phyloP scores from a whole-genome alignment of 1,284 basidiomycete species.

The Amylostereum chailletii region DNA sequence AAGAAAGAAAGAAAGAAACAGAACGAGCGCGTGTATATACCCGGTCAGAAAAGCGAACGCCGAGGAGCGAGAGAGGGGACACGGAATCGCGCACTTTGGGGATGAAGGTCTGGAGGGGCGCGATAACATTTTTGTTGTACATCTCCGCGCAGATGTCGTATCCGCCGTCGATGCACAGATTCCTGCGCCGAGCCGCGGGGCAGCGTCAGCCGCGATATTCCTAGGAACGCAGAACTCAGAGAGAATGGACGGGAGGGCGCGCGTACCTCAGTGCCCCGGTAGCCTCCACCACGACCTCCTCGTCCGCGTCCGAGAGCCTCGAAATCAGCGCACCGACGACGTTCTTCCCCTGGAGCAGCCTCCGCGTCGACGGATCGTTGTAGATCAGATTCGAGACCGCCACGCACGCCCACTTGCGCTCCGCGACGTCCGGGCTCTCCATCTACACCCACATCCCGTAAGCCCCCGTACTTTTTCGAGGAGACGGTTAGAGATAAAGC shows the following conservation, averaged over 20 bases:
- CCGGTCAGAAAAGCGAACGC: too few relatives aligned
- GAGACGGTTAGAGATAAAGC: background rate
- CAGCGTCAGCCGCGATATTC: background rate
- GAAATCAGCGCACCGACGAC: slow-evolving; percentile 82
- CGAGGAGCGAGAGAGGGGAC: background rate
- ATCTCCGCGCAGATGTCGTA: slow-evolving; percentile 92
- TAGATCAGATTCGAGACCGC: slow-evolving; percentile 87
- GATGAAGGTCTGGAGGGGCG: slow-evolving; percentile 64
- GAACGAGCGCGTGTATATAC: too few relatives aligned
- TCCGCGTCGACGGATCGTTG: slow-evolving; percentile 79
- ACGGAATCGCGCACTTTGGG: slow-evolving; percentile 47
- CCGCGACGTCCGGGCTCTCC: slow-evolving; percentile 63
- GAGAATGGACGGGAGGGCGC: background rate
- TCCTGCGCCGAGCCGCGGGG: slow-evolving; percentile 36
- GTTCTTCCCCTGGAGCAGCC: slow-evolving; percentile 85
- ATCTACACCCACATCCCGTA: slow-evolving; percentile 35
- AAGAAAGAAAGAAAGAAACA: too few relatives aligned
- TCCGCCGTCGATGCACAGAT: slow-evolving; percentile 89
- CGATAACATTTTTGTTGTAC: slow-evolving; percentile 90
- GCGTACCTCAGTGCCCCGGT: slow-evolving; percentile 72
- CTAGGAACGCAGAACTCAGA: background rate
- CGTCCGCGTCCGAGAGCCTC: slow-evolving; percentile 74
- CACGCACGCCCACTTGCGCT: slow-evolving; percentile 89
- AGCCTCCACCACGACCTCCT: slow-evolving; percentile 83
- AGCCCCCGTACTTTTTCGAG: too few relatives aligned